These are phyloP conservation scores for Vitis cinerea DNA, from an alignment of 164 flowering plant genomes.

Conservation along the genomic window DNA sequence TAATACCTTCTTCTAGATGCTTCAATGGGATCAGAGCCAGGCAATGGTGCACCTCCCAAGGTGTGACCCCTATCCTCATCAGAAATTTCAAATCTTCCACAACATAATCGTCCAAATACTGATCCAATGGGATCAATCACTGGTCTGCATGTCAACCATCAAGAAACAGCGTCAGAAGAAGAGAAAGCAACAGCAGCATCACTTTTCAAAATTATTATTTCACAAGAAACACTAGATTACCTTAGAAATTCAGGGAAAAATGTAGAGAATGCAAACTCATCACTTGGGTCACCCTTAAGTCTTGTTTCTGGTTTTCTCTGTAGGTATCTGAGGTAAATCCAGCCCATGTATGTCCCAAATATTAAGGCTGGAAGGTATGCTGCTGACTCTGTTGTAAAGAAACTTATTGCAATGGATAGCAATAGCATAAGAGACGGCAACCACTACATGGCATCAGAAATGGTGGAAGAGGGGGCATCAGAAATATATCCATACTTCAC, in stretches of 20 bases:
- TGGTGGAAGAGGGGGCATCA: not conserved
- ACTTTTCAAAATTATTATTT: not conserved
- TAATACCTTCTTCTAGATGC: slow-evolving; percentile 92
- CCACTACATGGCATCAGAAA: slow-evolving; percentile 61
- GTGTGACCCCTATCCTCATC: slow-evolving; percentile 51
- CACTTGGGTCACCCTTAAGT: slow-evolving; percentile 88
- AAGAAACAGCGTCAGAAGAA: slow-evolving; percentile 9
- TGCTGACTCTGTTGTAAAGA: slow-evolving; percentile 57
- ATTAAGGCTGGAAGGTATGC: slow-evolving; percentile 73
- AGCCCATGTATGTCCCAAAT: slow-evolving; percentile 86
- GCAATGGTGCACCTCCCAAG: slow-evolving; percentile 64
- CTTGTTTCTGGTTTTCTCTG: slow-evolving; percentile 83
- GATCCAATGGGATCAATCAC: slow-evolving; percentile 81
- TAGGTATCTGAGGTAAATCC: slow-evolving; percentile 89
- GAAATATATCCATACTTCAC: not conserved
- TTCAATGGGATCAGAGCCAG: slow-evolving; percentile 88
- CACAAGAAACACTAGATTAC: slow-evolving; percentile 30
- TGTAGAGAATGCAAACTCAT: slow-evolving; percentile 88
- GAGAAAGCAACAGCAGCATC: not conserved
- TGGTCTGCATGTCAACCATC: slow-evolving; percentile 57
- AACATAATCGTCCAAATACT: slow-evolving; percentile 66
- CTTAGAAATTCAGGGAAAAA: slow-evolving; percentile 87
- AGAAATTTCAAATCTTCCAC: slow-evolving; percentile 66
- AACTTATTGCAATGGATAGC: slow-evolving; percentile 56
- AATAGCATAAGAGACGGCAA: slow-evolving; percentile 70